Evolutionary conservation across 257 asterid genomes (phyloP).

Genomic region (Agastache rugosa): DNA sequence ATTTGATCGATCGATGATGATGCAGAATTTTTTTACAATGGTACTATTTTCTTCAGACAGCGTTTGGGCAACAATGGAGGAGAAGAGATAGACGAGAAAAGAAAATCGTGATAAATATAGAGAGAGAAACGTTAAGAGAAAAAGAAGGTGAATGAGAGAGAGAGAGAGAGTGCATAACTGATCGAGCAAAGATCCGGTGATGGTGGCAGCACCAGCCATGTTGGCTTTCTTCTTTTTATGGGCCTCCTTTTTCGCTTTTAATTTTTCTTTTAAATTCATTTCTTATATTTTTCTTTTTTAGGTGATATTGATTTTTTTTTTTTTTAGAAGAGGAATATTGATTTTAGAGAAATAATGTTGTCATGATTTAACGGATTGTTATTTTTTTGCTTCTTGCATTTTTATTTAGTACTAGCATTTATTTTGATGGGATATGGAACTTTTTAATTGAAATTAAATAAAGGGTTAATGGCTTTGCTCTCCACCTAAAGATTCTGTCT

Average conservation of each 20-base stretch:
- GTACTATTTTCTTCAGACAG: conserved; percentile 20
- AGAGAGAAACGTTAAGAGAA: conserved; percentile 36
- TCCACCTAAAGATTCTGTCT: too few relatives aligned
- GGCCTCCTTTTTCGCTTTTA: conserved; percentile 30
- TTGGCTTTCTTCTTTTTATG: conserved; percentile 35
- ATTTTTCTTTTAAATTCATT: neutral
- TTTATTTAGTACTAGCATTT: too few relatives aligned
- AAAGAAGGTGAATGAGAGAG: conserved; percentile 25
- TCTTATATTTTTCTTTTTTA: neutral
- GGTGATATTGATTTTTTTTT: neutral
- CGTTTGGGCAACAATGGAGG: conserved; percentile 32
- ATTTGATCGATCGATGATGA: conserved; percentile 5
- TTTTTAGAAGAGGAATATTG: too few relatives aligned
- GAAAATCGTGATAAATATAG: neutral
- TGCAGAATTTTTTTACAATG: conserved; percentile 23
- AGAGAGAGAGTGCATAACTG: conserved; percentile 18
- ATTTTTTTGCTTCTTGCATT: neutral
- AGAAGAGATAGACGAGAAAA: conserved; percentile 17
- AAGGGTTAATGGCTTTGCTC: too few relatives aligned
- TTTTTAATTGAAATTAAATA: too few relatives aligned
- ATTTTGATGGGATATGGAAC: neutral
- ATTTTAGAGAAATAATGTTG: too few relatives aligned
- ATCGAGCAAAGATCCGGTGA: conserved; percentile 47
- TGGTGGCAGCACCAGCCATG: conserved; percentile 46
- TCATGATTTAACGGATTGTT: neutral